Percentiles rank a stretch among this genome's conserved stretches.
phyloP scores from a whole-genome alignment of 2,329 filamentous ascomycete species.

The Fusarium multiceps region DNA sequence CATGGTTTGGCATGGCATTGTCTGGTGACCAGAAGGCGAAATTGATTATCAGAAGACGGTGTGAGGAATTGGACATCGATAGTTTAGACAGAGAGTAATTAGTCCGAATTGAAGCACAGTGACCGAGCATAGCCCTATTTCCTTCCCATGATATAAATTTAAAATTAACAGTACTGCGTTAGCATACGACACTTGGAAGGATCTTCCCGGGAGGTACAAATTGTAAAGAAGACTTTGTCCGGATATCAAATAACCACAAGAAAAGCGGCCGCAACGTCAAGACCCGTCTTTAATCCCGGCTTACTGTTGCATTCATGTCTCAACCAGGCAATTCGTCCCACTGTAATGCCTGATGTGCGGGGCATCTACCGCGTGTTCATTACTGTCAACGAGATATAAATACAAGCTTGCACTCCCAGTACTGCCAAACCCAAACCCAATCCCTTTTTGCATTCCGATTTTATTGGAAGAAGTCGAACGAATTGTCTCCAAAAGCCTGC shows the following conservation, averaged over 20 bases:
- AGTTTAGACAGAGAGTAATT: not conserved
- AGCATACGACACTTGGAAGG: not conserved
- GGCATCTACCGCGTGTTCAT: not conserved
- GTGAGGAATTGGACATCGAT: constrained; percentile 6
- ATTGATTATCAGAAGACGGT: not conserved
- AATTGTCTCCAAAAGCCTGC: constrained; percentile 17
- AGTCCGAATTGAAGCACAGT: not conserved
- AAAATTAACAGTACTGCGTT: too few relatives aligned
- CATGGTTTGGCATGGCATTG: not conserved
- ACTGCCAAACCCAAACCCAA: not conserved
- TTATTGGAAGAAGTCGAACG: constrained; percentile 22
- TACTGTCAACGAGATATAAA: not conserved
- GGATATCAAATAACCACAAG: constrained; percentile 2
- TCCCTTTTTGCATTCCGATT: not conserved
- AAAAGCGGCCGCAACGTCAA: too few relatives aligned
- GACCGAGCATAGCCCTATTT: not conserved
- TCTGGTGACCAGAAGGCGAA: not conserved
- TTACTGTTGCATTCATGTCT: not conserved
- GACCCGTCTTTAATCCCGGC: not conserved
- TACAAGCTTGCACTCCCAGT: not conserved
- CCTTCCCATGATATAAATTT: too few relatives aligned
- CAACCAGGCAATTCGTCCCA: accelerated
- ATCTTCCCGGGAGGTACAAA: not conserved
- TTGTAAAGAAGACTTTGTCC: not conserved
- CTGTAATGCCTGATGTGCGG: not conserved